Evolutionary conservation across 192 early-diverging fungal genomes (phyloP), one percentile per base, ranked within the genome.

Genomic region (Irineochytrium annulatum): DNA sequence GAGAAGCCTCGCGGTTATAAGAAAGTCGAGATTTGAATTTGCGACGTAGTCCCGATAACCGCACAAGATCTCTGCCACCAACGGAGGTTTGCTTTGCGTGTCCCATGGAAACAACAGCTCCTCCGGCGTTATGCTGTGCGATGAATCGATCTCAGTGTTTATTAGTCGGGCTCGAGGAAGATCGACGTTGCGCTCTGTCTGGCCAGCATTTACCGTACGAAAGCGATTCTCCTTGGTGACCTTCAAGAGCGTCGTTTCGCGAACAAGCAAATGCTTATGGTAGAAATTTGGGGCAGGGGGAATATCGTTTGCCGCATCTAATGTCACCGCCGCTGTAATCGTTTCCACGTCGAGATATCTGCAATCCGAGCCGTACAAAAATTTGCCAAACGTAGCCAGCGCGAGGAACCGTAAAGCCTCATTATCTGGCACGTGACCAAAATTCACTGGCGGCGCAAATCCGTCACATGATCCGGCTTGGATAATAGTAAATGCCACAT

Each of bases 21-120:
- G 28, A 22, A 43, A 32, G 27, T 73, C 57, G 20, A 82, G 44
- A 17, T 14, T 14, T 5, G 61, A 37, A 5, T 46, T 33, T 5
- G 76, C 44, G 6, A 59, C 62, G 55, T 78, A 77, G 33, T 75
- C 69, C 17, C 64, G 43, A 49, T 70, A 72, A 27, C 65, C 63
- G 56, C 73, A 82, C 1, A 79, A 49, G 26, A 82, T 73, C 46
- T 82, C 68, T 4, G 62, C 65, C n/a, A 79, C 62, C 27, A 68
- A 16, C 1, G 80, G 77, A 3, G 75, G 67, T 43, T 61, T 52
- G 55, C 65, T 66, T 33, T 57, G 49, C 14, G 71, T 45, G 16
- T 60, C 31, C 77, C 80, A 82, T 8, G 80, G 80, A 62, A 75
- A 82, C 5, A n/a, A 14, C 11, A 60, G 31, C 59, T 82, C 80